Conservation (phyloP, 2,329 filamentous ascomycete genomes). For the Nectriaceae sp. region DNA sequence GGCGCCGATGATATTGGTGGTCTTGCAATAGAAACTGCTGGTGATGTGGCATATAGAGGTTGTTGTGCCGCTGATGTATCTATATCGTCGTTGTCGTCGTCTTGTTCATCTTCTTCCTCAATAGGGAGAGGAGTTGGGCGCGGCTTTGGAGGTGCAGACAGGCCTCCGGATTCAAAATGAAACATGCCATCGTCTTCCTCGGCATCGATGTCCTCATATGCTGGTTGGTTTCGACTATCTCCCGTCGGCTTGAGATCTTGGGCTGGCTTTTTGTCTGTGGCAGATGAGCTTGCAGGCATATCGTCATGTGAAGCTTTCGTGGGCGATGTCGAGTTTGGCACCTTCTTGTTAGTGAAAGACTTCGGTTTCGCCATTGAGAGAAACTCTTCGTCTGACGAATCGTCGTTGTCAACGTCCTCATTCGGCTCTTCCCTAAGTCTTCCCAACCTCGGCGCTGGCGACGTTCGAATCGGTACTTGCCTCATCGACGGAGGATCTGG, state of each 20-base stretch:
- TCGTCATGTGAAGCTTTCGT: constrained; percentile 5
- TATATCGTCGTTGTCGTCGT: constrained; percentile 28
- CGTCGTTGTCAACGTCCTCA: constrained; percentile 31
- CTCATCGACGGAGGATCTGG: constrained; percentile 19
- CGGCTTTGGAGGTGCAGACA: constrained; percentile 31
- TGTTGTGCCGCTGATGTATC: constrained; percentile 22
- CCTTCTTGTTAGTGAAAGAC: constrained; percentile 30
- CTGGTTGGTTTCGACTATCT: constrained; percentile 1
- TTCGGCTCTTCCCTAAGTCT: constrained; percentile 30
- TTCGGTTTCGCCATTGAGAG: constrained; percentile 42
- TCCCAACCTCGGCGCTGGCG: constrained; percentile 10
- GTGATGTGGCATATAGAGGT: constrained; percentile 44
- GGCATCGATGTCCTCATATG: constrained; percentile 14
- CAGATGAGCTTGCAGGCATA: not conserved
- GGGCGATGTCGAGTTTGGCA: constrained; percentile 16
- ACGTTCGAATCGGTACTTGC: constrained; percentile 18
- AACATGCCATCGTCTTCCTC: constrained; percentile 47
- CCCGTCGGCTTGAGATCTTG: not conserved
- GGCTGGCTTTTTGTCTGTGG: not conserved
- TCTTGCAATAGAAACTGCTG: constrained; percentile 43
- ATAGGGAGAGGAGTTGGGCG: constrained; percentile 27
- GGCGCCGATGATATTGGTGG: constrained; percentile 26
- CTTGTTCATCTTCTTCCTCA: constrained; percentile 37
- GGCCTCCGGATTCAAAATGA: constrained; percentile 44
- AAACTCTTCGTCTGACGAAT: constrained; percentile 44